Evolutionary conservation across 2,329 filamentous ascomycete genomes (phyloP), one percentile per base, ranked within the genome.

Genomic region (Camptophora hylomeconis): DNA sequence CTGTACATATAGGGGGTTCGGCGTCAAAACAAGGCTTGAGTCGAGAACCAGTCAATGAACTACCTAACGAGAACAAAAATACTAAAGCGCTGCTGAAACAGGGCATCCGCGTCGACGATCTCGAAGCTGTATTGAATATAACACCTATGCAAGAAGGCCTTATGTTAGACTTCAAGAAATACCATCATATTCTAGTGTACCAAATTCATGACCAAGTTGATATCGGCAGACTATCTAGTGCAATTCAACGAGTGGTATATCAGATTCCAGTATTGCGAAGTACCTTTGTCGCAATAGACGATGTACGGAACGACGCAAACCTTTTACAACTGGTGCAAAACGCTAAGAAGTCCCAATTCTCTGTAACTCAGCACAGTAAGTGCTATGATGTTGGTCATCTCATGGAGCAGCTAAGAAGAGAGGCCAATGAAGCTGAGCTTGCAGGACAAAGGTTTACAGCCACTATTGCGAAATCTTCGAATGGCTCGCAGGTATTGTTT

Each of bases 181-280:
- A 95, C 48, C 92, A 83, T 58, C 93, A 92, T 38, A 75, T 89
- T 33, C 80, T 93, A 43, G 54, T 87, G 2, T 58, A 92, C 13
- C 65, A 73, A 38, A 40, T 94, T 2, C 46, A 54, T 0, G 38
- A 58, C 0, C 50, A 55, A 1, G 59, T 75, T 1, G 65, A 92
- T 41, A 20, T 75, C 0, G 39, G 54, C 0, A 63, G 45, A 24
- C 59, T 93, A 1, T 59, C 63, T 19, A 28, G 47, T 1, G 78
- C 83, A 1, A 83, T 81, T 69, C 48, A 51, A 5, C 48, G 47
- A 1, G 71, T 86, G 1, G 55, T 81, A 16, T 47, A 57, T 4
- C 50, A 51, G 1, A 75, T 75, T 5, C 72, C 81, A 0, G 80
- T 93, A 16, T 57, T 93, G 7, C 70, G 84, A 10, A 89, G 83